Conservation (phyloP, 345 rosid genomes). For the Raphanus sativus region DNA sequence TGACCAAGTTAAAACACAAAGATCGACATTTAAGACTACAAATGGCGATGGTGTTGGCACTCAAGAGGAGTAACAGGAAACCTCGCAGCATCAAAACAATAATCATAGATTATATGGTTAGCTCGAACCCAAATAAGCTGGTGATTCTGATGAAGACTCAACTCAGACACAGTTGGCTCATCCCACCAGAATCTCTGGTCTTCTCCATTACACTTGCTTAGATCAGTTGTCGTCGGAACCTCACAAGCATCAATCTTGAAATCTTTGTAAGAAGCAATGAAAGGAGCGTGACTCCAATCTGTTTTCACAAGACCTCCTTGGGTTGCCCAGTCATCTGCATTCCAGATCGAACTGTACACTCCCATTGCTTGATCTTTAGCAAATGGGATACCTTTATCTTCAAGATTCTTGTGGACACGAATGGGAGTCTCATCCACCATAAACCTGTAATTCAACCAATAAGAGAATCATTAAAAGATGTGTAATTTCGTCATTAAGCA, state of each 20-base stretch:
- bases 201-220: conserved; percentile 50
- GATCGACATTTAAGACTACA: conserved; percentile 23
- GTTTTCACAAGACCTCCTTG: conserved; percentile 96
- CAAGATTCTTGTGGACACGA: conserved; percentile 80
- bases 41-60: conserved; percentile 90
- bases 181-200: conserved; percentile 89
- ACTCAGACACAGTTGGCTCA: conserved; percentile 68
- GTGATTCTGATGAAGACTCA: conserved; percentile 86
- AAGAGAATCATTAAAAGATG: not conserved
- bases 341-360: conserved; percentile 97
- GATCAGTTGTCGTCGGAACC: conserved; percentile 50
- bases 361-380: conserved; percentile 98
- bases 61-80: conserved; percentile 80
- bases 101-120: conserved; percentile 88
- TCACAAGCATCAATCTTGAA: conserved; percentile 85
- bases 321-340: conserved; percentile 99
- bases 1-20: not conserved
- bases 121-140: conserved; percentile 93
- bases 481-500: not conserved
- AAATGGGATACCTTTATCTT: conserved; percentile 78
- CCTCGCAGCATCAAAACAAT: conserved; percentile 69
- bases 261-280: conserved; percentile 78
- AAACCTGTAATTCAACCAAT: conserved; percentile 48
- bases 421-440: conserved; percentile 85
- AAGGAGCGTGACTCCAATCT: conserved; percentile 96